Evolutionary conservation across 1,139 yeast species (phyloP).

Genomic region (Suhomyces guaymorum): DNA sequence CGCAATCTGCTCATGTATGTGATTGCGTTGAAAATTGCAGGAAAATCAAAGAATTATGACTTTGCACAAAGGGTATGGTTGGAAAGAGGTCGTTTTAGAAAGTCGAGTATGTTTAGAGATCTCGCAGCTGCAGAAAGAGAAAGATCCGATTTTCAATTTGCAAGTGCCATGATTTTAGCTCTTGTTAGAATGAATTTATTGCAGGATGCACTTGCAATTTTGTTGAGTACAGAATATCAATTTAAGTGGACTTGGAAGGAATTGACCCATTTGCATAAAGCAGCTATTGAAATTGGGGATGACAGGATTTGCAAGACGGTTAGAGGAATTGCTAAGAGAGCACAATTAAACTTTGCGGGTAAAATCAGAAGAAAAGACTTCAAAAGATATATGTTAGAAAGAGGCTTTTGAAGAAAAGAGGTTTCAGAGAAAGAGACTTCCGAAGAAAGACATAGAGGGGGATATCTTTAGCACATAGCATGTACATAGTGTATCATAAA

Average conservation of each 20-base stretch:
- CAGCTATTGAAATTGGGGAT: constrained; percentile 55
- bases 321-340: constrained; percentile 33
- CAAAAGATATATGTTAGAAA: constrained; percentile 32
- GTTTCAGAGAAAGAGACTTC: too few species aligned
- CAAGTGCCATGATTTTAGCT: constrained; percentile 59
- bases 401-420: constrained; percentile 33
- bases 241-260: constrained; percentile 72
- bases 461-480: too few species aligned
- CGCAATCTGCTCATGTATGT: constrained; percentile 59
- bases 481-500: constrained; percentile 21
- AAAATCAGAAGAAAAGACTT: constrained; percentile 39
- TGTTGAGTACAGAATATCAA: constrained; percentile 64
- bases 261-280: constrained; percentile 47
- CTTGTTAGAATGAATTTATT: constrained; percentile 53
- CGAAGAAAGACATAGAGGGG: too few species aligned
- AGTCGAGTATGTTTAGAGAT: constrained; percentile 47
- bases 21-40: constrained; percentile 67
- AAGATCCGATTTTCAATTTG: constrained; percentile 65
- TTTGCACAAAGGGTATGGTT: constrained; percentile 71
- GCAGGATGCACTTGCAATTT: constrained; percentile 70
- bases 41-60: constrained; percentile 49
- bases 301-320: constrained; percentile 36
- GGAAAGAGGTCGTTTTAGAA: constrained; percentile 75
- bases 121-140: constrained; percentile 43
- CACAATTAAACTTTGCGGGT: constrained; percentile 40